Conservation (phyloP, 306 rosid genomes). For the Cucurbita pepo region DNA sequence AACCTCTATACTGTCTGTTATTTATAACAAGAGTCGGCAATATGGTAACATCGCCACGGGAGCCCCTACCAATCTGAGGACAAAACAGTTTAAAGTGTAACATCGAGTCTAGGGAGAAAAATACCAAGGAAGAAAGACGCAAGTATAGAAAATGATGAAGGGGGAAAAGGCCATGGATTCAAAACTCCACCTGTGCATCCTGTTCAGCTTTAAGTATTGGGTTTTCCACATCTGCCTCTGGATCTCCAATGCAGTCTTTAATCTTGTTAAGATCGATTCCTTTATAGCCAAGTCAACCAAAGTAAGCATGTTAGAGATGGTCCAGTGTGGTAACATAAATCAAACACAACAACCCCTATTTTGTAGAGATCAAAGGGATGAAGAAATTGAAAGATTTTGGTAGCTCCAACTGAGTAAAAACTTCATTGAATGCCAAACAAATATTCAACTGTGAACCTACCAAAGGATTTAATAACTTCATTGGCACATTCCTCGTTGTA, state of each 20-base stretch:
- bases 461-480: slow-evolving; percentile 68
- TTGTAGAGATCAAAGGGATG: neutral
- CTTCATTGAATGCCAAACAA: neutral
- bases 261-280: slow-evolving; percentile 64
- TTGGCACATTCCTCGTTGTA: slow-evolving; percentile 68
- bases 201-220: slow-evolving; percentile 79
- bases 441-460: slow-evolving; percentile 28
- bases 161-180: neutral
- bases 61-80: slow-evolving; percentile 71
- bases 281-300: slow-evolving; percentile 17
- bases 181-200: slow-evolving; percentile 54
- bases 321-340: neutral
- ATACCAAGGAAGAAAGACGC: neutral
- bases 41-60: slow-evolving; percentile 95
- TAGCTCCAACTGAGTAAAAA: neutral
- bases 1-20: slow-evolving; percentile 84
- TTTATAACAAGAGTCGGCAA: slow-evolving; percentile 89
- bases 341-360: neutral
- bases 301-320: neutral
- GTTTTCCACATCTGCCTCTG: slow-evolving; percentile 53
- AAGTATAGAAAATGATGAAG: neutral
- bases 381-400: neutral
- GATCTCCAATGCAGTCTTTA: slow-evolving; percentile 64
- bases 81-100: slow-evolving; percentile 6
- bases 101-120: slow-evolving; percentile 4